Conservation (phyloP, 345 rosid genomes). For the Mallotus nudiflorus region DNA sequence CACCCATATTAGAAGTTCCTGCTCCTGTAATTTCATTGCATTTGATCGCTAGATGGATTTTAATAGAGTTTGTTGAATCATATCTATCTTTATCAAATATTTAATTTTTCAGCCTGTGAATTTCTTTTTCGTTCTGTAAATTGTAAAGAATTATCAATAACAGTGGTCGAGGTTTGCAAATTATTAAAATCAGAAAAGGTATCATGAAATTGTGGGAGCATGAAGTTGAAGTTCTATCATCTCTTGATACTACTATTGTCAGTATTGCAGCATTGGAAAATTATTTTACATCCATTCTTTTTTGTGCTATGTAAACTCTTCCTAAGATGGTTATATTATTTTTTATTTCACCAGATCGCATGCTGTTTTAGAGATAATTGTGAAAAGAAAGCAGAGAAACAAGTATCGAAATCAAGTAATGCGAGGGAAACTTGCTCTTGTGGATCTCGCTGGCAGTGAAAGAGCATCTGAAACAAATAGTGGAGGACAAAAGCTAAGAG, state of each 20-base stretch:
- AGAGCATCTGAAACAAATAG: constrained; percentile 92
- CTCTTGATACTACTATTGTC: background rate
- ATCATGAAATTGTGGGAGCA: background rate
- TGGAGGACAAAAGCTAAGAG: constrained; percentile 90
- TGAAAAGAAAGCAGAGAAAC: constrained; percentile 77
- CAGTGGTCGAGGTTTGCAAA: background rate
- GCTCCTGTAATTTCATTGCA: background rate
- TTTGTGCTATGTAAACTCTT: background rate
- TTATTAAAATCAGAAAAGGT: background rate
- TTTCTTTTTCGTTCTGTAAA: background rate
- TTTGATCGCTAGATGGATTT: background rate
- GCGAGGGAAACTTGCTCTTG: constrained; percentile 93
- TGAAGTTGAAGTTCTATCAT: background rate
- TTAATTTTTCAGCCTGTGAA: background rate
- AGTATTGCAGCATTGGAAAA: background rate
- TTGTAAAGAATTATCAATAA: background rate
- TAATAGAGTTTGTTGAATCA: background rate
- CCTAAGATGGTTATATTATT: too few species aligned
- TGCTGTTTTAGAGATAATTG: constrained; percentile 85
- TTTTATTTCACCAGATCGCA: constrained; percentile 62
- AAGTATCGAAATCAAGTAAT: constrained; percentile 68
- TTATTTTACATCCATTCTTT: background rate
- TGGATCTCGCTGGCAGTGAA: constrained; percentile 99
- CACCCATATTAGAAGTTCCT: background rate
- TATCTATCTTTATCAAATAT: background rate